These are phyloP conservation scores for Yamadazyma philogaea DNA, from an alignment of 805 yeast genomes.

Conservation along the genomic window DNA sequence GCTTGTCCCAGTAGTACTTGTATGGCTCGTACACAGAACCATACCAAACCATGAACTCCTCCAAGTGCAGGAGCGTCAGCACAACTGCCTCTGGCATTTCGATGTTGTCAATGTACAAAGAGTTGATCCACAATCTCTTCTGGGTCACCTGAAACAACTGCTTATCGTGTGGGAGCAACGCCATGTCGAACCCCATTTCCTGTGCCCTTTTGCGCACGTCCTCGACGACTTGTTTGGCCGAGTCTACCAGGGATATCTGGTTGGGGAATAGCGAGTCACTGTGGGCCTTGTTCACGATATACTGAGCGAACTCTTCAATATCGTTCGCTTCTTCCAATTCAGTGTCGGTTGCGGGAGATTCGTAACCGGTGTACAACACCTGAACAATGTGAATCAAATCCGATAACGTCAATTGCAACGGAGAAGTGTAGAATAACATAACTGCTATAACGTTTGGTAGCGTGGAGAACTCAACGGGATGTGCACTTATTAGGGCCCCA, in stretches of 20 bases:
- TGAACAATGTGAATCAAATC: neutral
- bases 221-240: neutral
- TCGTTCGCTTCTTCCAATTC: constrained; percentile 10
- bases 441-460: neutral
- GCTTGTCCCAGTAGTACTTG: constrained; percentile 27
- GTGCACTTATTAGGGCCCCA: constrained; percentile 2
- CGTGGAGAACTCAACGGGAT: neutral
- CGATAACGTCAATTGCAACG: constrained; percentile 3
- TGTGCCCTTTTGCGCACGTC: neutral
- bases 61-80: constrained; percentile 10
- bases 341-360: neutral
- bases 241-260: neutral
- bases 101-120: constrained; percentile 20
- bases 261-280: neutral
- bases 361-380: neutral
- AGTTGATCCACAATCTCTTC: constrained; percentile 19
- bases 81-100: constrained; percentile 17
- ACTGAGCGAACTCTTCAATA: constrained; percentile 14
- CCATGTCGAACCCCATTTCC: neutral
- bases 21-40: constrained; percentile 27
- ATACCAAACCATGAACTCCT: constrained; percentile 25
- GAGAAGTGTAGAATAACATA: constrained; percentile 8
- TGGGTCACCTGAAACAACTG: constrained; percentile 19
- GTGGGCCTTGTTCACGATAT: constrained; percentile 4
- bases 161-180: neutral